phyloP scores from a whole-genome alignment of 2,329 filamentous ascomycete genomes.

The Myriosclerotinia scirpicola region DNA sequence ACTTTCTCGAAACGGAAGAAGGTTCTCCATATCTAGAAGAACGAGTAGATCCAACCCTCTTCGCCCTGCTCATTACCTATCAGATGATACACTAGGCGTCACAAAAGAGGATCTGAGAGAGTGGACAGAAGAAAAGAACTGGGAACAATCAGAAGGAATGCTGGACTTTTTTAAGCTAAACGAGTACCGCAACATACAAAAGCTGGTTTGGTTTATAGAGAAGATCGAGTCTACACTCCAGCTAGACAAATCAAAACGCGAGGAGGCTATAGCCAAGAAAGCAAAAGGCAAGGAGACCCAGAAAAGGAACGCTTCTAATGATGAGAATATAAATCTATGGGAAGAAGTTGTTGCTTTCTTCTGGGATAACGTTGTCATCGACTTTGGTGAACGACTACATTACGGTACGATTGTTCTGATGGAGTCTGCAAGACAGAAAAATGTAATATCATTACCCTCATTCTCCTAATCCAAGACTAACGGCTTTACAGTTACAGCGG shows the following conservation, averaged over 20 bases:
- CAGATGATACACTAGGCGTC: slow-evolving; percentile 1
- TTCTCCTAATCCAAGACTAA: not conserved
- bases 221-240: not conserved
- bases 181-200: not conserved
- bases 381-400: slow-evolving; percentile 2
- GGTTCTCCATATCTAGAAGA: slow-evolving; percentile 5
- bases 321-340: slow-evolving; percentile 5
- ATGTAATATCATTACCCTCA: not conserved
- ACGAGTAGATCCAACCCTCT: not conserved
- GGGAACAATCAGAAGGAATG: slow-evolving; percentile 8
- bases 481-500: not conserved
- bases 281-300: not conserved
- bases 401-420: not conserved
- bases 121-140: not conserved
- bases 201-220: not conserved
- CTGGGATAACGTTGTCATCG: slow-evolving; percentile 1
- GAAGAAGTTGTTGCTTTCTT: slow-evolving; percentile 4
- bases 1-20: slow-evolving; percentile 10
- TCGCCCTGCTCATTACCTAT: not conserved
- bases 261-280: not conserved
- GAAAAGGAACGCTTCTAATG: not conserved
- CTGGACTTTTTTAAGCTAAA: slow-evolving; percentile 7
- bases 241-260: not conserved
- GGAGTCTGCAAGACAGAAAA: not conserved
- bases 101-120: not conserved